Conservation (phyloP, 441 rosid species). For the Adansonia gregorii region DNA sequence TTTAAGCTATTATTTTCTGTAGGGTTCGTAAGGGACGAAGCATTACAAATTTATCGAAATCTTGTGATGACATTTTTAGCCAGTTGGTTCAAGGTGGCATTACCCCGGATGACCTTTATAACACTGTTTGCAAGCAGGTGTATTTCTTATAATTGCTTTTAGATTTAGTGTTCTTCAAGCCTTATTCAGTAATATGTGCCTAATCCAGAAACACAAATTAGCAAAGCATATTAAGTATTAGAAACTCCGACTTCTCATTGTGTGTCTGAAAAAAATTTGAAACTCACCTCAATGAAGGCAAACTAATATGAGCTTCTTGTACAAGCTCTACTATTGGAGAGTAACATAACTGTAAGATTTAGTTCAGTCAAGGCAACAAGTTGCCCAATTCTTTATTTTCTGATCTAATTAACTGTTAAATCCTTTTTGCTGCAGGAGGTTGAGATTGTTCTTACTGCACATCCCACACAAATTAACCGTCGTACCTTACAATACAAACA, state of each 20-base stretch:
- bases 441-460: slow-evolving; percentile 98
- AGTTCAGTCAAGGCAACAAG: neutral
- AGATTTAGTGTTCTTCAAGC: slow-evolving; percentile 16
- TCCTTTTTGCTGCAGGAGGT: slow-evolving; percentile 64
- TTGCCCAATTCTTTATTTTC: slow-evolving; percentile 10
- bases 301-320: slow-evolving; percentile 9
- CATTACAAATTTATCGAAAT: slow-evolving; percentile 62
- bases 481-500: slow-evolving; percentile 95
- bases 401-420: slow-evolving; percentile 25
- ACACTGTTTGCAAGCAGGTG: slow-evolving; percentile 87
- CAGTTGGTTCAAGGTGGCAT: slow-evolving; percentile 80
- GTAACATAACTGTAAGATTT: slow-evolving; percentile 3
- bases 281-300: neutral
- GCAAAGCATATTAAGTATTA: slow-evolving; percentile 3
- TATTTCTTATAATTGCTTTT: slow-evolving; percentile 20
- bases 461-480: slow-evolving; percentile 92
- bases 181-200: slow-evolving; percentile 6
- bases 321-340: slow-evolving; percentile 14
- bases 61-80: slow-evolving; percentile 83
- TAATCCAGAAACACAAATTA: neutral
- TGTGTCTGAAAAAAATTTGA: slow-evolving; percentile 2
- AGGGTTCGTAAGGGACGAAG: slow-evolving; percentile 78
- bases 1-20: slow-evolving; percentile 33
- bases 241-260: neutral
- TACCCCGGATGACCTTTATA: slow-evolving; percentile 74